Evolutionary conservation across 345 rosid species (phyloP), one percentile per base, ranked within the genome.

Genomic region (Rhodamnia rubescens): DNA sequence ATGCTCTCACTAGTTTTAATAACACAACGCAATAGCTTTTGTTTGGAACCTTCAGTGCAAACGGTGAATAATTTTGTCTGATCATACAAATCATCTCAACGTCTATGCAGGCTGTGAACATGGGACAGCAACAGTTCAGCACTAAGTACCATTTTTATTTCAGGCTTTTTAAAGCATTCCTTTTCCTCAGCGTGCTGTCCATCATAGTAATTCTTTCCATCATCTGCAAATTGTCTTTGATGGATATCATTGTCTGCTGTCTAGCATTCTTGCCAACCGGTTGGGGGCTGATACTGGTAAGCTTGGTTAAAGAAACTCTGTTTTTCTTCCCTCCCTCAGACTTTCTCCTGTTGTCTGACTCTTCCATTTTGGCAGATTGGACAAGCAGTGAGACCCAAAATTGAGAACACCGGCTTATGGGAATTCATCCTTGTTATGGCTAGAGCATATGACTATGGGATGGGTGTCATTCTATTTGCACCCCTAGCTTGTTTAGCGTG

Each of bases 241-340:
- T 88, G 91, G 99, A 97, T 86, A 86, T 97, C 84, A 80, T 95
- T 2, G 94, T 95, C 82, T 95, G 98, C 90, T 91, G 95, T 89
- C 91, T 97, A 78, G 99, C 98, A 5, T 97, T 97, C 88, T 83
- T 95, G 88, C 99, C 99, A 8, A 97, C 99, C 0, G 99, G 98
- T 83, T 97, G 99, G 99, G 98, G 99, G 85, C 90, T 97, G 84
- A 90, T 95, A 90, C 85, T 97, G 98, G 99, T 97, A 92, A 89
- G 91, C 52, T 36, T 40, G 12, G 49, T 40, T 84, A 53, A 83
- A 56, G 85, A 44, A 56, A 56, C 27, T 64, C 36, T 81, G 36
- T 51, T 81, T 24, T 16, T 15, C 53, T 64, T 40, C 81, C 58
- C 64, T 56, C 47, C 61, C 18, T 55, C 47, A 18, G 26, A 32